Conservation (phyloP, 2,329 filamentous ascomycete species). For the Fusarium aywerte region DNA sequence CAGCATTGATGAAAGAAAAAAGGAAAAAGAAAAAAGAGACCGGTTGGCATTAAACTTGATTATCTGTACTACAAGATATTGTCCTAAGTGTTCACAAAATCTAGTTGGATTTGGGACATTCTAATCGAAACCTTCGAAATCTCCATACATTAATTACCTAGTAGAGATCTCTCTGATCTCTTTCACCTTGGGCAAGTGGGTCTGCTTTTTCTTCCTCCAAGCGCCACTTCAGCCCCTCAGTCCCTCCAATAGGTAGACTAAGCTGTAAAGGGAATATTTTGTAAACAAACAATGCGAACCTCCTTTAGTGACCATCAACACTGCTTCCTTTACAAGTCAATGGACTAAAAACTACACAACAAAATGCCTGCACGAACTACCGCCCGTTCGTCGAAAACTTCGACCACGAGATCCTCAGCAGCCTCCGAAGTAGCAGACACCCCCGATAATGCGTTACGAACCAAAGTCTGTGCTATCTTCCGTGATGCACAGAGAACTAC, state of each 20-base stretch:
- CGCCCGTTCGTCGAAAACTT: constrained; percentile 59
- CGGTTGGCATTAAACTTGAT: too few relatives aligned
- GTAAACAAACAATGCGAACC: constrained; percentile 46
- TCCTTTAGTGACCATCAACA: constrained; percentile 13
- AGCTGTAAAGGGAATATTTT: constrained; percentile 47
- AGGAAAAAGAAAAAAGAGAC: too few relatives aligned
- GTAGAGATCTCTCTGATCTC: neutral
- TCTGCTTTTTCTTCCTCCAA: neutral
- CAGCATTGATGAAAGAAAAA: too few relatives aligned
- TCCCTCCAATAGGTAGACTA: constrained; percentile 39
- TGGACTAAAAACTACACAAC: constrained; percentile 11
- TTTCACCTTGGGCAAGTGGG: neutral
- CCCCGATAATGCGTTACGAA: constrained; percentile 75
- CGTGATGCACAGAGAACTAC: constrained; percentile 88
- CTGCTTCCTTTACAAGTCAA: constrained; percentile 1
- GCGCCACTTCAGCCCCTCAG: constrained; percentile 21
- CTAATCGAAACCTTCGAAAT: too few relatives aligned
- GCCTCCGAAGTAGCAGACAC: constrained; percentile 79
- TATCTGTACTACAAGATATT: too few relatives aligned
- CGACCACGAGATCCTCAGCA: constrained; percentile 58
- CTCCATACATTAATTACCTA: too few relatives aligned
- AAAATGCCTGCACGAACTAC: constrained; percentile 64
- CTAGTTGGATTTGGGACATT: too few relatives aligned
- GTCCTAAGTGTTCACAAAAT: too few relatives aligned
- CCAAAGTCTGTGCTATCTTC: constrained; percentile 78